Conservation (phyloP, 2,329 filamentous ascomycete genomes). For the Hypomyces rosellus region DNA sequence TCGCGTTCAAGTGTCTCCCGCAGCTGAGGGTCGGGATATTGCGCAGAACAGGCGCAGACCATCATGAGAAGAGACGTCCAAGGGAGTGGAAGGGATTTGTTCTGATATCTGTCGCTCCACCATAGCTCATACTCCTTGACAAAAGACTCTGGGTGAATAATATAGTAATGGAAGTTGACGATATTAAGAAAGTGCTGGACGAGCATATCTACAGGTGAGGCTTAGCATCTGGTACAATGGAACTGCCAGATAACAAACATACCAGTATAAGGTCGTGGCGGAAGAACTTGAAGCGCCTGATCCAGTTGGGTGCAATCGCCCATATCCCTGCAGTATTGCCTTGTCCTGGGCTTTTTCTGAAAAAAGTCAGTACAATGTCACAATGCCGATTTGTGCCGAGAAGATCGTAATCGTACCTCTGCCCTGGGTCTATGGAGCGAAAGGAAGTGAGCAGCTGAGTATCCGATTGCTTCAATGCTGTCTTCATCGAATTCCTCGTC, state of each 20-base stretch:
- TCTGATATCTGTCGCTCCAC: conserved; percentile 26
- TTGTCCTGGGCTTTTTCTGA: conserved; percentile 16
- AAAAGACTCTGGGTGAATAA: conserved; percentile 30
- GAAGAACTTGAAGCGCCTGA: conserved; percentile 26
- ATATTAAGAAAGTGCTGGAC: conserved; percentile 32
- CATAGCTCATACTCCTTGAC: conserved; percentile 30
- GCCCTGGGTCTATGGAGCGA: conserved; percentile 6
- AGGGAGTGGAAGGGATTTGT: conserved; percentile 27
- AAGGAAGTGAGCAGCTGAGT: conserved; percentile 28
- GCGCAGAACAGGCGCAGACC: conserved; percentile 31
- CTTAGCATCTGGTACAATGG: background rate
- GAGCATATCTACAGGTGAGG: conserved; percentile 23
- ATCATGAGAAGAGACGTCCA: conserved; percentile 34
- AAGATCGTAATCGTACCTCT: conserved; percentile 3
- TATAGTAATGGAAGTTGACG: conserved; percentile 35
- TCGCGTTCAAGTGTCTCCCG: conserved; percentile 26
- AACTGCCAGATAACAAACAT: conserved; percentile 7
- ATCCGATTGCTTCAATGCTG: conserved; percentile 30
- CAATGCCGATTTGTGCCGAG: background rate
- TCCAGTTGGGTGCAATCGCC: conserved; percentile 24
- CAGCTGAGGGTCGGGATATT: conserved; percentile 26
- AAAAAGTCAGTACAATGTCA: background rate
- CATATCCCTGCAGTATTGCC: conserved; percentile 14
- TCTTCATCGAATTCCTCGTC: conserved; percentile 17
- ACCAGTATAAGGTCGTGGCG: conserved; percentile 30